phyloP scores from a whole-genome alignment of 208 protist species.

The Trypanosoma grayi region DNA sequence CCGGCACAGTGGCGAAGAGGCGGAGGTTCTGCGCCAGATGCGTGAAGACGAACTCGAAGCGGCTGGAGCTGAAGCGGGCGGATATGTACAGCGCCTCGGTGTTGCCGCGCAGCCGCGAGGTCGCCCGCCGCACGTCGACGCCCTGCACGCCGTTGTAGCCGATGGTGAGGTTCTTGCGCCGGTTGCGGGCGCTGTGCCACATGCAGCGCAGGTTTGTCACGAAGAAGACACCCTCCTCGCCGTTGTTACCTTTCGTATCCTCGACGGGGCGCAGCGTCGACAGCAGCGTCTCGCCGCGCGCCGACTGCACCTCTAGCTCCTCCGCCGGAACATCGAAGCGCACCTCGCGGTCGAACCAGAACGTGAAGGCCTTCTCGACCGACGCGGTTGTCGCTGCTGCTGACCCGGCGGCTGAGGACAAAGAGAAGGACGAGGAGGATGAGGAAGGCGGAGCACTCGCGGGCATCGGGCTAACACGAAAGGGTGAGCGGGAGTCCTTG shows the following conservation, averaged over 20 bases:
- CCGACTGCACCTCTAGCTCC: constrained; percentile 54
- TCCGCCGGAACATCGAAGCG: constrained; percentile 81
- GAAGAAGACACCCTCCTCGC: constrained; percentile 80
- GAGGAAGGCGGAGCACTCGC: no score
- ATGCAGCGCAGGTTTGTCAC: constrained; percentile 97
- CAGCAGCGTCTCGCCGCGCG: constrained; percentile 73
- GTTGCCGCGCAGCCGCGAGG: constrained; percentile 71
- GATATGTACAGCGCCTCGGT: constrained; percentile 89
- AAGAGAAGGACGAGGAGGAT: no score
- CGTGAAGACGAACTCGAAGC: constrained; percentile 97
- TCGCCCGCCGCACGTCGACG: constrained; percentile 84
- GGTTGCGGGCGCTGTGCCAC: constrained; percentile 68
- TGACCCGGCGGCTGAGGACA: no score
- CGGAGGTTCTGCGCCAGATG: constrained; percentile 48
- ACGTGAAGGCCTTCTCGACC: constrained; percentile 45
- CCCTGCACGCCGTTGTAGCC: constrained; percentile 89
- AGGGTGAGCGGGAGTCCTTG: no score
- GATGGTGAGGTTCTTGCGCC: constrained; percentile 89
- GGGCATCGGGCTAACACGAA: no score
- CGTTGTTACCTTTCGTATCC: constrained; percentile 96
- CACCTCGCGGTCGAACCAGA: constrained; percentile 96
- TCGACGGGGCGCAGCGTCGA: constrained; percentile 85
- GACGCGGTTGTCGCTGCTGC: not conserved
- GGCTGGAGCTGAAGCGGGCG: constrained; percentile 67
- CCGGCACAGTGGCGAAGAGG: constrained; percentile 83